A percentile compares a stretch with the other conserved stretches of the same genome.
phyloP scores from a whole-genome alignment of 2,329 filamentous ascomycete genomes.

The Raffaelea ambrosiae region DNA sequence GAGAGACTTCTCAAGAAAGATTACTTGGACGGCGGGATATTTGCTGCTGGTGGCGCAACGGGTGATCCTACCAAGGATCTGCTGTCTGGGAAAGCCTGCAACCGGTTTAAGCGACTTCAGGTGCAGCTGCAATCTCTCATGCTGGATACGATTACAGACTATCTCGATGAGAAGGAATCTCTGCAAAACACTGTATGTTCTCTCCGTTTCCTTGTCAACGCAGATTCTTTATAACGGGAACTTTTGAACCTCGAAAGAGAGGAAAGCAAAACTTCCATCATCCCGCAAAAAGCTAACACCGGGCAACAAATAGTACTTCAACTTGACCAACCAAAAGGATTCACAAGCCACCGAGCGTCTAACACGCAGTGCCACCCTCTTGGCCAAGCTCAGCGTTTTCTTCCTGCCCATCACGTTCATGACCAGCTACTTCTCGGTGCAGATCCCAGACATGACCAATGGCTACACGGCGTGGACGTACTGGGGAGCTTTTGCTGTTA shows the following conservation, averaged over 20 bases:
- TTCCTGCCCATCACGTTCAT: constrained; percentile 69
- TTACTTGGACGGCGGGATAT: constrained; percentile 16
- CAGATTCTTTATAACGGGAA: not conserved
- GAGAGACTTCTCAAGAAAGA: constrained; percentile 44
- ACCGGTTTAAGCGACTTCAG: constrained; percentile 50
- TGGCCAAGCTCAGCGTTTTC: constrained; percentile 67
- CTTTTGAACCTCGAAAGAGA: too few species aligned
- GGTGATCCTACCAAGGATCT: constrained; percentile 16
- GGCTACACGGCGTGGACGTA: constrained; percentile 56
- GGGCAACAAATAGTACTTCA: too few species aligned
- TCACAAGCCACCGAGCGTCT: constrained; percentile 63
- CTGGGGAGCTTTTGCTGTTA: constrained; percentile 59
- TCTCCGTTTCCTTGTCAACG: too few species aligned
- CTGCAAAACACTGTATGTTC: constrained; percentile 59
- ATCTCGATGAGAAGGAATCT: constrained; percentile 60
- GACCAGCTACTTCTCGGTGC: constrained; percentile 65
- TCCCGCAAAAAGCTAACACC: too few species aligned
- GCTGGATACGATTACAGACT: constrained; percentile 52
- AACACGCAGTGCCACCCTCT: constrained; percentile 61
- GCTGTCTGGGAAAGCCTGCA: constrained; percentile 37
- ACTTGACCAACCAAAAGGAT: constrained; percentile 67
- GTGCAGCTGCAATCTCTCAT: constrained; percentile 53
- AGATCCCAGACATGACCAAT: constrained; percentile 47
- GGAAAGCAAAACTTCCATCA: too few species aligned
- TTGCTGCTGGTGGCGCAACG: too few species aligned